Conservation (phyloP, 306 rosid species). For the Amphicarpaea edgeworthii region DNA sequence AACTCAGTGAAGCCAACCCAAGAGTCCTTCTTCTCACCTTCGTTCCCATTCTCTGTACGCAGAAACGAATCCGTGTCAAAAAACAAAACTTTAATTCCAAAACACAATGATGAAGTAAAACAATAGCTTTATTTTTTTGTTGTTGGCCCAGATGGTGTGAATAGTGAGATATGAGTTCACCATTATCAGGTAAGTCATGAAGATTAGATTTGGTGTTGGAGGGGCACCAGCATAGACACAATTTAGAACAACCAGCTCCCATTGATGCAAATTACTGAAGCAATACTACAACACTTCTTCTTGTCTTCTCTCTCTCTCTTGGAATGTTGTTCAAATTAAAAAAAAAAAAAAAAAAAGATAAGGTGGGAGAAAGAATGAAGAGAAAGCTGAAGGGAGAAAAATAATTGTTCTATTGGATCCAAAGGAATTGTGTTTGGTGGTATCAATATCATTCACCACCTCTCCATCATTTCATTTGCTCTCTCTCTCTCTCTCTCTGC, state of each 20-base stretch:
- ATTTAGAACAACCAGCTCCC: slow-evolving; percentile 85
- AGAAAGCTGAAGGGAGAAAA: slow-evolving; percentile 33
- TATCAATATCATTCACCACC: slow-evolving; percentile 10
- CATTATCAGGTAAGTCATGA: slow-evolving; percentile 57
- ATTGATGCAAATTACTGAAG: slow-evolving; percentile 43
- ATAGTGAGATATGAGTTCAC: slow-evolving; percentile 48
- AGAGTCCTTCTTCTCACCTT: slow-evolving; percentile 48
- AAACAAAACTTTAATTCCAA: slow-evolving; percentile 26
- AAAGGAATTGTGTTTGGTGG: slow-evolving; percentile 33
- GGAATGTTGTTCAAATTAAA: neutral
- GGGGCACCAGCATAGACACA: slow-evolving; percentile 71
- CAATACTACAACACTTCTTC: slow-evolving; percentile 10
- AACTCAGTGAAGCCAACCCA: slow-evolving; percentile 68
- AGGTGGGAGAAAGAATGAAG: neutral
- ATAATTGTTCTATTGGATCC: slow-evolving; percentile 49
- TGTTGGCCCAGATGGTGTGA: slow-evolving; percentile 39
- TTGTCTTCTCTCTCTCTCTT: neutral
- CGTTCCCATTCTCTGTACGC: slow-evolving; percentile 62
- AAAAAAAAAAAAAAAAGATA: slow-evolving; percentile 10
- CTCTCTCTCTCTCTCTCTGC: neutral
- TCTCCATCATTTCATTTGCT: slow-evolving; percentile 4
- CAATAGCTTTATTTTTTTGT: neutral
- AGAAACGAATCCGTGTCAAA: slow-evolving; percentile 34
- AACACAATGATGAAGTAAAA: neutral
- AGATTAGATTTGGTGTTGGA: slow-evolving; percentile 61